Evolutionary conservation across 805 yeast species (phyloP).

Genomic region (Henningerozyma blattae): DNA sequence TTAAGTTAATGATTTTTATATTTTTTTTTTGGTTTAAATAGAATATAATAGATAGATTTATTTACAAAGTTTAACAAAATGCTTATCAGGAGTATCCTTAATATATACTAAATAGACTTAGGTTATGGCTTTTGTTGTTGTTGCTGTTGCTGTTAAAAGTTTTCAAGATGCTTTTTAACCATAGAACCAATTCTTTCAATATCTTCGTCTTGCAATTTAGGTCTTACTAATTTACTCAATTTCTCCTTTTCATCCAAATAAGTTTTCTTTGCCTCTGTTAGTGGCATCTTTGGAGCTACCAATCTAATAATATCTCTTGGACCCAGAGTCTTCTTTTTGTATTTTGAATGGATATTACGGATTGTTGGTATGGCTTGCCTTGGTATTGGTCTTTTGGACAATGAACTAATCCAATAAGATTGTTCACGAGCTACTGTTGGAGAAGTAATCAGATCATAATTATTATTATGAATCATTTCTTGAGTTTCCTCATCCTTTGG

Average conservation of each 20-base stretch:
- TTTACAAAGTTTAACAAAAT: too few species aligned
- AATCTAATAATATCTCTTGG: conserved; percentile 50
- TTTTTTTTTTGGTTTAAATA: neutral
- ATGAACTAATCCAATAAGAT: conserved; percentile 59
- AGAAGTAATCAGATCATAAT: conserved; percentile 48
- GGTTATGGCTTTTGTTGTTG: too few species aligned
- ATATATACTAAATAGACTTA: too few species aligned
- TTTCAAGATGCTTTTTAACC: conserved; percentile 5
- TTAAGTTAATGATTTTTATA: neutral
- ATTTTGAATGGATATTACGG: conserved; percentile 66
- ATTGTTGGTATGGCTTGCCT: conserved; percentile 49
- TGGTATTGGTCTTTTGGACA: conserved; percentile 62
- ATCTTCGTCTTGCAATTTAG: conserved; percentile 30
- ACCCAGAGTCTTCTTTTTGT: conserved; percentile 50
- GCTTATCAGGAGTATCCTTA: too few species aligned
- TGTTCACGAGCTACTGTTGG: conserved; percentile 51
- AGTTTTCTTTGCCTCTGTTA: conserved; percentile 48
- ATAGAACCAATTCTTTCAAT: conserved; percentile 31
- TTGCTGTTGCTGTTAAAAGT: too few species aligned
- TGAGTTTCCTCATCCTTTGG: conserved; percentile 37
- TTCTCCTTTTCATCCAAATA: conserved; percentile 42
- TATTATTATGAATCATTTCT: conserved; percentile 7
- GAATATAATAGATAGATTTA: too few species aligned
- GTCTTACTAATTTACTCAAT: conserved; percentile 27
- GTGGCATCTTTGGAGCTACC: conserved; percentile 69